Conservation (phyloP, 73 alveolate genomes). For the Paraurostyla sp. region DNA sequence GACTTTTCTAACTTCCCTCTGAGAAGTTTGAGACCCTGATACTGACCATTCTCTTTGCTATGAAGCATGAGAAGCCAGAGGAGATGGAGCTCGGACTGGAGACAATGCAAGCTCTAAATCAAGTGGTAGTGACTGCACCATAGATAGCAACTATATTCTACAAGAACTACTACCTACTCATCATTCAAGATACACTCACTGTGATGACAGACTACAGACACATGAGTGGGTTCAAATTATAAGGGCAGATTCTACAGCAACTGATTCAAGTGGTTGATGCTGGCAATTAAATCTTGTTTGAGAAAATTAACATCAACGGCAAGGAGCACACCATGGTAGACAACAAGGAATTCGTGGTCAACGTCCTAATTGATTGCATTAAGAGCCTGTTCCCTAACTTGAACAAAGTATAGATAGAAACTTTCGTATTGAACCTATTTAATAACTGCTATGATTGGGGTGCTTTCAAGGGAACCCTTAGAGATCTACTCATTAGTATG, state of each 20-base stretch:
- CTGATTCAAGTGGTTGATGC: conserved; percentile 59
- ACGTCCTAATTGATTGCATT: conserved; percentile 75
- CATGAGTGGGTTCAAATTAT: conserved; percentile 81
- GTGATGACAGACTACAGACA: conserved; percentile 85
- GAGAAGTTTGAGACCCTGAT: conserved; percentile 91
- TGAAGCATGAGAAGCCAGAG: conserved; percentile 93
- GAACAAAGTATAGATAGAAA: conserved; percentile 88
- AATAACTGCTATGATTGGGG: conserved; percentile 85
- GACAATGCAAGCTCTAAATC: conserved; percentile 84
- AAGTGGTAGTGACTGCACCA: conserved; percentile 70
- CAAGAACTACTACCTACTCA: conserved; percentile 67
- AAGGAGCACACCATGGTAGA: conserved; percentile 65
- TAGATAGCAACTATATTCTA: conserved; percentile 77
- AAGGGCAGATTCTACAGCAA: conserved; percentile 69
- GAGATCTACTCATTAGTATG: conserved; percentile 91
- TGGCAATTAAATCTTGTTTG: conserved; percentile 9
- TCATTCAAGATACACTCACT: conserved; percentile 74
- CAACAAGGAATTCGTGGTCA: conserved; percentile 84
- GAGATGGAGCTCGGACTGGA: conserved; percentile 95
- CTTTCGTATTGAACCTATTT: conserved; percentile 88
- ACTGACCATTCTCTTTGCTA: conserved; percentile 96
- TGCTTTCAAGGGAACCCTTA: conserved; percentile 86
- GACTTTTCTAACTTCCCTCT: conserved; percentile 87
- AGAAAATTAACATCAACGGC: not conserved
- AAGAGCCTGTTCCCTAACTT: conserved; percentile 82